These are phyloP conservation scores for Colletotrichum spaethianum DNA, from an alignment of 2,329 filamentous ascomycete genomes.

Conservation along the genomic window DNA sequence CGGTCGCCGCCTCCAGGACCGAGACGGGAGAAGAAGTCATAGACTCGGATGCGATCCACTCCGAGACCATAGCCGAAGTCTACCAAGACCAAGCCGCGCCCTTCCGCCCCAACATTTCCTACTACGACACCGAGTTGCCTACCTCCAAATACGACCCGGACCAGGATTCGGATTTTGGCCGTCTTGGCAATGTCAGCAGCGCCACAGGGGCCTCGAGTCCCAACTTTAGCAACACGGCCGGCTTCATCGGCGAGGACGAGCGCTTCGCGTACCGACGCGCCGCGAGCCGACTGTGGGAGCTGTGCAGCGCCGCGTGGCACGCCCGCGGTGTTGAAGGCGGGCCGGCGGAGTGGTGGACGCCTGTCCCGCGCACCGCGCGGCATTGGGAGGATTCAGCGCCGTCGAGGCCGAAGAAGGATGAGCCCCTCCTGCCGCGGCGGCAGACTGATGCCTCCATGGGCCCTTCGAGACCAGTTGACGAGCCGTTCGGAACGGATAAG, in stretches of 20 bases:
- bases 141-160: conserved; percentile 68
- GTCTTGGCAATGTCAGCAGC: conserved; percentile 44
- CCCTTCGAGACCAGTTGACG: conserved; percentile 50
- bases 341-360: conserved; percentile 70
- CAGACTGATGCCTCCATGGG: conserved; percentile 38
- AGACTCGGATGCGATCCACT: conserved; percentile 57
- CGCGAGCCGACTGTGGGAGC: conserved; percentile 84
- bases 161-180: conserved; percentile 69
- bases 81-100: conserved; percentile 84
- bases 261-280: conserved; percentile 86
- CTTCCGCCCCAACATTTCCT: conserved; percentile 84
- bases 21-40: conserved; percentile 38
- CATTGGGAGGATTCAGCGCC: conserved; percentile 72
- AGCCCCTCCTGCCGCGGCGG: background rate
- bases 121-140: conserved; percentile 66
- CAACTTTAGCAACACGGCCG: conserved; percentile 78
- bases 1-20: background rate
- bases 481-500: conserved; percentile 50
- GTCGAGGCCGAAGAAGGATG: conserved; percentile 33
- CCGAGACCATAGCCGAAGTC: conserved; percentile 71
- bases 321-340: conserved; percentile 61
- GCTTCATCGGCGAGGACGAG: conserved; percentile 86
- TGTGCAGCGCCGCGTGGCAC: conserved; percentile 83
- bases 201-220: conserved; percentile 50
- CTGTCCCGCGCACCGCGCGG: conserved; percentile 73